Evolutionary conservation across 345 rosid genomes (phyloP), one percentile per base, ranked within the genome.

Genomic region (Clarkia xantiana): DNA sequence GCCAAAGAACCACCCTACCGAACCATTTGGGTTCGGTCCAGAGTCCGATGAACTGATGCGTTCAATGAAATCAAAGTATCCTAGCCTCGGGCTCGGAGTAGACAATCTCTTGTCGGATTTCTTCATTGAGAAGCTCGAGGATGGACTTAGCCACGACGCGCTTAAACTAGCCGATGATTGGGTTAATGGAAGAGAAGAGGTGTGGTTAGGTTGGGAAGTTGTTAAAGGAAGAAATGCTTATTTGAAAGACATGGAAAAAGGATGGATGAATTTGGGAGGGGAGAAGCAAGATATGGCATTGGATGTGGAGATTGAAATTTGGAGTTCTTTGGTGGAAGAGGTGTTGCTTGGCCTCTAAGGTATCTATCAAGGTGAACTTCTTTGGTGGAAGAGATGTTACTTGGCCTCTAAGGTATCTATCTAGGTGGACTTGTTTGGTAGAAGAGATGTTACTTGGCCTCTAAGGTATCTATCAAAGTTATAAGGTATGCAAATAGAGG

Each of bases 161-260:
- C 38, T 83, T 54, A 61, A 57, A 61, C 59, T 15, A 54, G 86
- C 67, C 9, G 62, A 62, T 54, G 82, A 76, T 13, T 83, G 97
- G 97, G 22, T 83, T 8, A 62, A 57, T 42, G 84, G 77, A 25
- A 40, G 53, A 34, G 49, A 65, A 40, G 80, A 77, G 29, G 6
- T 62, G 63, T 48, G 73, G 54, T 10, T 64, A 51, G 80, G 84
- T 15, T 83, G 91, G 94, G 79, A 83, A 50, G 69, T 68, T 51
- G 52, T 41, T 45, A 74, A 66, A 9, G 67, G 70, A 10, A 77
- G 95, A 42, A 53, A 47, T 13, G 49, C 58, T 11, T 86, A 74
- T 41, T 45, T 83, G 41, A 73, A 60, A 25, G 81, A 76, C 9
- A 67, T 70, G 84, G 79, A 81, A 63, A 73, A 19, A 58, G 52